A percentile compares a stretch with the other conserved stretches of the same genome.
Evolutionary conservation across 768 basidiomycete genomes (phyloP).

Genomic region (Dioszegia aurantiaca): DNA sequence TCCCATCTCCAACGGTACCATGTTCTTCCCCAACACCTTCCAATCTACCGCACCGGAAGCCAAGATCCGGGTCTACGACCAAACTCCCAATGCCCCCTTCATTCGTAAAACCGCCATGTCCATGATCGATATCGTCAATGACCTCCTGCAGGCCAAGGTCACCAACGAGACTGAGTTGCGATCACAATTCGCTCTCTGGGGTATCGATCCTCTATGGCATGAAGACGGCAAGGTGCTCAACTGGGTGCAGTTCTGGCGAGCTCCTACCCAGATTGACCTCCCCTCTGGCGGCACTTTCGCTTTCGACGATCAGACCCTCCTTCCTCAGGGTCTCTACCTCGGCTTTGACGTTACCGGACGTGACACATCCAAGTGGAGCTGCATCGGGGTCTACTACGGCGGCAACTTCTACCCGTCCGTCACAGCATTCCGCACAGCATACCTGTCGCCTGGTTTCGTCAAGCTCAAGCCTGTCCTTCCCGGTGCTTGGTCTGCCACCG

Average conservation of each 20-base stretch:
- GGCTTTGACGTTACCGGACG: slow-evolving; percentile 58
- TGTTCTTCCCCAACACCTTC: slow-evolving; percentile 40
- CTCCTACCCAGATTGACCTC: slow-evolving; percentile 48
- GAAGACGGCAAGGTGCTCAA: slow-evolving; percentile 31
- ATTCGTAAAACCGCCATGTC: slow-evolving; percentile 17
- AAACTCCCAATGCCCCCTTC: slow-evolving; percentile 47
- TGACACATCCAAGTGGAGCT: slow-evolving; percentile 59
- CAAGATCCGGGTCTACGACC: slow-evolving; percentile 54
- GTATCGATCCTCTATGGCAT: slow-evolving; percentile 48
- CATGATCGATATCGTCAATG: slow-evolving; percentile 41
- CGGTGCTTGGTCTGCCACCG: slow-evolving; percentile 55
- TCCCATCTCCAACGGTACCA: neutral
- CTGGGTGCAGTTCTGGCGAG: slow-evolving; percentile 26
- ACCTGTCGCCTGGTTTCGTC: slow-evolving; percentile 54
- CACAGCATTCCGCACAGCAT: slow-evolving; percentile 60
- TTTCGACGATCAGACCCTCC: slow-evolving; percentile 35
- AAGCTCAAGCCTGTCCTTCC: slow-evolving; percentile 56
- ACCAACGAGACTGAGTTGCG: slow-evolving; percentile 18
- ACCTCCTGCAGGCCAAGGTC: slow-evolving; percentile 33
- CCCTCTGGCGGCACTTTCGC: slow-evolving; percentile 59
- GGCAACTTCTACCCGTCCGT: slow-evolving; percentile 59
- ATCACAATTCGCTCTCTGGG: slow-evolving; percentile 26
- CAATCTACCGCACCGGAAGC: slow-evolving; percentile 61
- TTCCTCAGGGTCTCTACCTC: slow-evolving; percentile 55
- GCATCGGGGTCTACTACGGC: slow-evolving; percentile 63